A percentile compares a stretch with the other conserved stretches of the same genome.
These are phyloP conservation scores for Gleditsia sinensis DNA, from an alignment of 306 rosid species.

Conservation along the genomic window DNA sequence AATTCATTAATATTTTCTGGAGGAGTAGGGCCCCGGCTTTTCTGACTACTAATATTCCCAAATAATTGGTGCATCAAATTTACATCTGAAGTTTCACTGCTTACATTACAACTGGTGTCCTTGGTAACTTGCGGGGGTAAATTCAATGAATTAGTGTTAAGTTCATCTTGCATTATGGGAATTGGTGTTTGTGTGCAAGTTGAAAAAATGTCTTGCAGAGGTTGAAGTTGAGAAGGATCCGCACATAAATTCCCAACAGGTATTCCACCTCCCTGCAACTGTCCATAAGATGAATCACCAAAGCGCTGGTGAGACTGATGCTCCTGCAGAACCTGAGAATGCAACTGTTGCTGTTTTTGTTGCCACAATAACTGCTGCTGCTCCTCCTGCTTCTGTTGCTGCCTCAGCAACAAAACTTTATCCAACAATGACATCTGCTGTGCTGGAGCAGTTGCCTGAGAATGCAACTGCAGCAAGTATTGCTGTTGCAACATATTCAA, in stretches of 20 bases:
- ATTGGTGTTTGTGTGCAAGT: slow-evolving; percentile 48
- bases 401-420: slow-evolving; percentile 72
- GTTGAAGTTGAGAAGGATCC: slow-evolving; percentile 56
- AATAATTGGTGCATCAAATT: slow-evolving; percentile 59
- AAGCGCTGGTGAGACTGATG: slow-evolving; percentile 66
- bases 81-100: slow-evolving; percentile 47
- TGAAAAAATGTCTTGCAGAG: slow-evolving; percentile 50
- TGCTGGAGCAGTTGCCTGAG: slow-evolving; percentile 71
- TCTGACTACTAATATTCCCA: slow-evolving; percentile 47
- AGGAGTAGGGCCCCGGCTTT: slow-evolving; percentile 41
- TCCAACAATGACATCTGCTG: slow-evolving; percentile 77
- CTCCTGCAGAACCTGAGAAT: slow-evolving; percentile 78
- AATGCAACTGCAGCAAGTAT: slow-evolving; percentile 75
- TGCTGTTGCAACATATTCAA: slow-evolving; percentile 84
- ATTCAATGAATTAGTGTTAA: slow-evolving; percentile 40
- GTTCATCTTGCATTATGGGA: slow-evolving; percentile 52
- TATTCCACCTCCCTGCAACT: slow-evolving; percentile 57
- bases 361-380: slow-evolving; percentile 72
- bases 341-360: slow-evolving; percentile 72
- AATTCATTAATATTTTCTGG: slow-evolving; percentile 46
- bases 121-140: slow-evolving; percentile 50
- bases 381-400: slow-evolving; percentile 90
- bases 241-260: slow-evolving; percentile 52
- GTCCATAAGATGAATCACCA: slow-evolving; percentile 68
- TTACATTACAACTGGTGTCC: slow-evolving; percentile 41